A percentile compares a stretch with the other conserved stretches of the same genome.
phyloP scores from a whole-genome alignment of 2,329 filamentous ascomycete genomes.

The Diplocarpon mali region DNA sequence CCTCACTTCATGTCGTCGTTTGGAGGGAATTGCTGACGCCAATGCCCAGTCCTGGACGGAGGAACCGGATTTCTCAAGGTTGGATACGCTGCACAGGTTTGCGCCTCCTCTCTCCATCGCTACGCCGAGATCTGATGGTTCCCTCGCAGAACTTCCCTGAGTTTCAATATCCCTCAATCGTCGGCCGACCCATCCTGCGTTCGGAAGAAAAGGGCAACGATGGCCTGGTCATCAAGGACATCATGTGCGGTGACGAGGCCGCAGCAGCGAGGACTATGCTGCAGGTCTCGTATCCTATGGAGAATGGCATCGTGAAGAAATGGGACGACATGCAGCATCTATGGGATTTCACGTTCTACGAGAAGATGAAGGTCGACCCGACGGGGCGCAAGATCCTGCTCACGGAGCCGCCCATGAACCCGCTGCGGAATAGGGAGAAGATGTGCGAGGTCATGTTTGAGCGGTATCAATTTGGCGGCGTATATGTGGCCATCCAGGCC shows the following conservation, averaged over 20 bases:
- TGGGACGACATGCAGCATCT: constrained; percentile 99
- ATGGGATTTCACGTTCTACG: constrained; percentile 97
- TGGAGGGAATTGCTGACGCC: constrained; percentile 12
- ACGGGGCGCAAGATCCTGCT: constrained; percentile 91
- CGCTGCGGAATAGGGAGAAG: constrained; percentile 88
- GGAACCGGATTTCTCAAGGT: constrained; percentile 99
- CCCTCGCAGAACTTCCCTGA: constrained; percentile 81
- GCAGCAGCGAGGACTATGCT: constrained; percentile 93
- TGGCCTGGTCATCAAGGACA: constrained; percentile 82
- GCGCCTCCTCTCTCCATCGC: constrained; percentile 18
- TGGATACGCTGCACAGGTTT: constrained; percentile 85
- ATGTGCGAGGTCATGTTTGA: constrained; percentile 99
- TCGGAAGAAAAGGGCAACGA: constrained; percentile 67
- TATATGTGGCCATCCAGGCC: constrained; percentile 96
- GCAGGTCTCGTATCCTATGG: constrained; percentile 98
- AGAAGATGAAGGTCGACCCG: constrained; percentile 91
- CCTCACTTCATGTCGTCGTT: background rate
- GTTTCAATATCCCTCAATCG: constrained; percentile 95
- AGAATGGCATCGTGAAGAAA: constrained; percentile 98
- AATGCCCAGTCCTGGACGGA: constrained; percentile 80
- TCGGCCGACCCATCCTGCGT: constrained; percentile 92
- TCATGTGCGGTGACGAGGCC: constrained; percentile 99
- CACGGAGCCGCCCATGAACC: constrained; percentile 97
- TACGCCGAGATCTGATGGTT: constrained; percentile 4
- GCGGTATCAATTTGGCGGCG: constrained; percentile 87